Percentiles rank a stretch among this genome's conserved stretches.
Evolutionary conservation across 345 rosid genomes (phyloP).

Genomic region (Excoecaria cochinchinensis): DNA sequence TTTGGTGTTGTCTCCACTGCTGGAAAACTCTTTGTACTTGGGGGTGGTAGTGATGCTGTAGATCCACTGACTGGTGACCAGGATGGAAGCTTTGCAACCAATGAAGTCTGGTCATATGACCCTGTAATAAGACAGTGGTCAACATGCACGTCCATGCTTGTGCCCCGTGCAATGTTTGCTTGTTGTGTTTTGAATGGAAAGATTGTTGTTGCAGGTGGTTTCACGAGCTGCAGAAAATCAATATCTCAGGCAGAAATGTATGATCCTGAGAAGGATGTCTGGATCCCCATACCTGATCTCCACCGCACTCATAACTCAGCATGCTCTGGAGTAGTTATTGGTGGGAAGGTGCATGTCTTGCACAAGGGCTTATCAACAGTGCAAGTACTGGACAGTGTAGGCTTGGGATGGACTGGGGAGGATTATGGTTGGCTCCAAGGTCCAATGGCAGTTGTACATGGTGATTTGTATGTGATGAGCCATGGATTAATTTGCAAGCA

Average conservation of each 20-base stretch:
- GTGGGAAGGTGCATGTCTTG: slow-evolving; percentile 71
- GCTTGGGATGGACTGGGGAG: slow-evolving; percentile 68
- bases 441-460: slow-evolving; percentile 79
- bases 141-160: slow-evolving; percentile 69
- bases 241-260: slow-evolving; percentile 92
- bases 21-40: slow-evolving; percentile 81
- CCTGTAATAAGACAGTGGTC: slow-evolving; percentile 72
- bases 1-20: slow-evolving; percentile 68
- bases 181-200: slow-evolving; percentile 83
- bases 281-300: slow-evolving; percentile 81
- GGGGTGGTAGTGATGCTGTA: slow-evolving; percentile 96
- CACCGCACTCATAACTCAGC: slow-evolving; percentile 87
- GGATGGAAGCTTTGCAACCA: slow-evolving; percentile 86
- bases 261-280: slow-evolving; percentile 74
- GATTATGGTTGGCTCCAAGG: slow-evolving; percentile 89
- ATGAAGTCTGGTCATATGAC: slow-evolving; percentile 94
- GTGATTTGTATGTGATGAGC: slow-evolving; percentile 66
- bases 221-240: slow-evolving; percentile 83
- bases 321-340: slow-evolving; percentile 72
- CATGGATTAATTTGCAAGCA: slow-evolving; percentile 62
- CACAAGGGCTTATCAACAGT: slow-evolving; percentile 88
- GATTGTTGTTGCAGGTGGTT: slow-evolving; percentile 89
- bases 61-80: slow-evolving; percentile 92
- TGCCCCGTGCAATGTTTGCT: slow-evolving; percentile 96
- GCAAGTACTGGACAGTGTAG: slow-evolving; percentile 66